Base-by-base conservation (phyloP, 1,139 yeast species). In the Diutina siamensis region DNA sequence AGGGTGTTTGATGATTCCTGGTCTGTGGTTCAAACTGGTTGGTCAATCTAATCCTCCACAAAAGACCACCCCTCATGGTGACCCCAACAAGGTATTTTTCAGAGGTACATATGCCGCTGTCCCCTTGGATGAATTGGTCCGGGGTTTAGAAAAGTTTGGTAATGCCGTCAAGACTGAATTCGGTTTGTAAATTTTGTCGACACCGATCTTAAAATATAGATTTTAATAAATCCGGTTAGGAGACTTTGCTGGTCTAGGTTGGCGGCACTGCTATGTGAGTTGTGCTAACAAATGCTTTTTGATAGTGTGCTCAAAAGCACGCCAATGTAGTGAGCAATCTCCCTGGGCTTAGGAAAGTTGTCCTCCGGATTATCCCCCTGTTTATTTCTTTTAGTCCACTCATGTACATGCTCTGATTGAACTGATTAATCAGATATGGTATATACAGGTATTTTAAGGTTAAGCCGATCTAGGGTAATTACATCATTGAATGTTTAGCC, bases 71-170 rank as follows among this genome's bases (percentile, higher is more conserved):
- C 67, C 68, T 13, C 61, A 61, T 19, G 55, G 57, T 48, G 64
- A 68, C 19, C 60, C 52, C 42, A 55, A 64, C 48, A 67, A 68
- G 51, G 64, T 85, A 56, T 85, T 80, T 70, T 87, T 84, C 71
- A 80, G 97, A 67, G 96, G 95, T 45, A 87, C 96, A 20, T 88
- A 83, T 57, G 95, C 94, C 40, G 85, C 94, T 42, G 94, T 83
- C 44, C 79, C 86, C 27, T 71, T 76, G 50, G 86, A 77, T 48
- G 63, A 71, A 49, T 71, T 84, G 58, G 74, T 61, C 38, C 54
- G 55, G 35, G 95, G 92, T 38, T 63, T 85, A 51, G 71, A 75
- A 58, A 73, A 79, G 55, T 80, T 83, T 55, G 88, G 85, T 47
- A 66, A 68, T 50, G 83, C 84, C 47, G 65, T 74, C 44, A 62